Evolutionary conservation across 2,329 filamentous ascomycete species (phyloP).

Genomic region (Colletotrichum musicola): DNA sequence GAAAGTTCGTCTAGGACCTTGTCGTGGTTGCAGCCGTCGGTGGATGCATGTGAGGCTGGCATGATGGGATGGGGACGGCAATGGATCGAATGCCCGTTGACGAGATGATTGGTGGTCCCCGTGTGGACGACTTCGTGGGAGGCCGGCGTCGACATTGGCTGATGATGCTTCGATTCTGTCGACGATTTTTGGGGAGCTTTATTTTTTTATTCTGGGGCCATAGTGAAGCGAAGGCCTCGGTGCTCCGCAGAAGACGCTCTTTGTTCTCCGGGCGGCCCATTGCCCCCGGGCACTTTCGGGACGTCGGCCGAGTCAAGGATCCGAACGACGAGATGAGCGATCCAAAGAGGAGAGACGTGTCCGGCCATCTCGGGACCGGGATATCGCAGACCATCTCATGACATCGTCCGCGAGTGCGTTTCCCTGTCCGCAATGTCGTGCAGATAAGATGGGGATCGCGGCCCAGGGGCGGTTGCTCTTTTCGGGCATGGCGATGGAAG

Average conservation of each 20-base stretch:
- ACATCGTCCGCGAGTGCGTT: constrained; percentile 3
- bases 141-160: constrained; percentile 16
- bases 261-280: not conserved
- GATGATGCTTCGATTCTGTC: constrained; percentile 18
- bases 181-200: not conserved
- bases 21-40: constrained; percentile 6
- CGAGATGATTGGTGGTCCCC: constrained; percentile 22
- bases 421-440: constrained; percentile 34
- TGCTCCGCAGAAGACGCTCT: constrained; percentile 3
- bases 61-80: constrained; percentile 21
- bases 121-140: constrained; percentile 8
- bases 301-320: constrained; percentile 16
- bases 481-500: constrained; percentile 14
- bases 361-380: not conserved
- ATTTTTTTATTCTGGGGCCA: too few species aligned
- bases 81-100: constrained; percentile 16
- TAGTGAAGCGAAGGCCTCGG: not conserved
- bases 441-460: constrained; percentile 18
- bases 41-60: constrained; percentile 24
- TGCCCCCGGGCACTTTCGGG: not conserved
- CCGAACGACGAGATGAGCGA: not conserved
- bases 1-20: constrained; percentile 1
- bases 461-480: constrained; percentile 18
- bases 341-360: not conserved
- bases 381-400: constrained; percentile 15